A percentile compares a stretch with the other conserved stretches of the same genome.
These are phyloP conservation scores for Ceratocystis smalleyi DNA, from an alignment of 2,329 filamentous ascomycete genomes.

Conservation along the genomic window DNA sequence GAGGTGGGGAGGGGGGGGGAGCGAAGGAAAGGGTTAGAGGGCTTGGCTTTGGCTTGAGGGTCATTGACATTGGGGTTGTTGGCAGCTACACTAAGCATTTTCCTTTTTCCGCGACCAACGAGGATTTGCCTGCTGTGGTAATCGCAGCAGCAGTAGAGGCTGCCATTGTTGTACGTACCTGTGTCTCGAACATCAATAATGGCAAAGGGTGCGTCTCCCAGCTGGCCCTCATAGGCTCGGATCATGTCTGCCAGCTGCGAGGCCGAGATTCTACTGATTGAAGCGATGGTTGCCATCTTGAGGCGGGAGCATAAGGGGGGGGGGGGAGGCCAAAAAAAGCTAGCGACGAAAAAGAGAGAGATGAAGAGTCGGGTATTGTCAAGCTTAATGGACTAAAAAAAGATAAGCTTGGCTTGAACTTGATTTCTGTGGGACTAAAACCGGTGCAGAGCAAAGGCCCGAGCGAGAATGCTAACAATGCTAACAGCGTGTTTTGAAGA, in stretches of 20 bases:
- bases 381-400: background rate
- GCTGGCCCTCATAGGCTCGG: conserved; percentile 30
- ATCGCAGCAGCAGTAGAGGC: no score
- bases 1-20: conserved; percentile 5
- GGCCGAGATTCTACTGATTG: conserved; percentile 51
- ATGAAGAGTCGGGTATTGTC: background rate
- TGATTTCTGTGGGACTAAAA: background rate
- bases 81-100: no score
- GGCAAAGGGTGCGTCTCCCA: conserved; percentile 38
- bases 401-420: conserved; percentile 1
- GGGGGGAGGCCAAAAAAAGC: background rate
- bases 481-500: background rate
- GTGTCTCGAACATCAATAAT: conserved; percentile 83
- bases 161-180: conserved; percentile 31
- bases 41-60: background rate
- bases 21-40: background rate
- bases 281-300: conserved; percentile 40
- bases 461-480: background rate
- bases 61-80: no score
- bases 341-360: background rate
- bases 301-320: conserved; percentile 3
- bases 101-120: background rate
- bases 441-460: background rate
- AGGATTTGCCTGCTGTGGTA: no score
- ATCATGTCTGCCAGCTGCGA: conserved; percentile 53